phyloP scores from a whole-genome alignment of 106 monocot genomes.

The Amphibolis antarctica region DNA sequence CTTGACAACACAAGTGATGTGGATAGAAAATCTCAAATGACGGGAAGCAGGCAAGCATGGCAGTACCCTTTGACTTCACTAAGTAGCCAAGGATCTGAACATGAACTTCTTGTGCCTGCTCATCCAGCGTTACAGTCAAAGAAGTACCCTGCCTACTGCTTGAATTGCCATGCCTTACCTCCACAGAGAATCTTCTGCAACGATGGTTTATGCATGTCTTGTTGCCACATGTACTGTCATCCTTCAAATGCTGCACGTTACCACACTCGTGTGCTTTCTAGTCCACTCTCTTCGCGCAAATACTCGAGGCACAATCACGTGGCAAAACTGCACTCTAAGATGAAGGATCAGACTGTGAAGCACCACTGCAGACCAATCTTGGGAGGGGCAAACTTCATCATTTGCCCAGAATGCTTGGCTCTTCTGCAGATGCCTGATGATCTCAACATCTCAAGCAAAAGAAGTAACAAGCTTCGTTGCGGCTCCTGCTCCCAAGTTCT shows the following conservation, averaged over 20 bases:
- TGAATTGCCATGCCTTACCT: constrained; percentile 5
- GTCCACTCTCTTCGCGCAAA: background rate
- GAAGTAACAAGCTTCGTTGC: constrained; percentile 44
- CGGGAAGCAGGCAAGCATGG: background rate
- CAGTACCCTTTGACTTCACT: too few relatives aligned
- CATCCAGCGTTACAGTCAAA: too few relatives aligned
- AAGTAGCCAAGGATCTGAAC: too few relatives aligned
- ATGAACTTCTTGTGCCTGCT: too few relatives aligned
- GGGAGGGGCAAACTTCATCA: constrained; percentile 61
- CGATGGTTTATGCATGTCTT: constrained; percentile 6
- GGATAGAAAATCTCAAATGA: constrained; percentile 2
- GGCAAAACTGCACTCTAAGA: constrained; percentile 10
- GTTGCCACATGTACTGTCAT: constrained; percentile 9
- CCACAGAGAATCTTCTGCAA: background rate
- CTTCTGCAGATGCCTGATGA: constrained; percentile 59
- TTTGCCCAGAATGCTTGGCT: constrained; percentile 48
- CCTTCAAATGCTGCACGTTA: constrained; percentile 6
- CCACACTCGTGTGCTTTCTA: background rate
- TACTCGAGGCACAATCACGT: background rate
- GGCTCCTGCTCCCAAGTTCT: constrained; percentile 56
- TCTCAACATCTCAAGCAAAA: constrained; percentile 31
- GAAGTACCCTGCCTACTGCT: background rate
- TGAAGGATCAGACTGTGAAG: constrained; percentile 11
- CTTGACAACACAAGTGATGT: constrained; percentile 17
- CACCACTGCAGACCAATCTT: constrained; percentile 47